Conservation (phyloP, 371 early-diverging fungal species). For the Haplosporangium sp. region DNA sequence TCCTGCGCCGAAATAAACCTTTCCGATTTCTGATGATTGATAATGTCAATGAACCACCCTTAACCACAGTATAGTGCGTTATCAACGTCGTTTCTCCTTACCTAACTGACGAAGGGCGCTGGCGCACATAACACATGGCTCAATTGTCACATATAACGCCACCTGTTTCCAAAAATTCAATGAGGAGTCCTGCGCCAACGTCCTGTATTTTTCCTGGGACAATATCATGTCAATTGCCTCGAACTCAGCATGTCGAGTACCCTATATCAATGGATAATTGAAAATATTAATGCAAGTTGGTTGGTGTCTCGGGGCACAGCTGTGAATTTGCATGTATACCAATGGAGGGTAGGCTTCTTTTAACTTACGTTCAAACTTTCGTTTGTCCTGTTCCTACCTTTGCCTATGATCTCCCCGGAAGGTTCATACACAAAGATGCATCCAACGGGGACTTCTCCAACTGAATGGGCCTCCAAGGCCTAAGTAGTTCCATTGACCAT, state of each 20-base stretch:
- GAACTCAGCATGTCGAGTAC: constrained; percentile 93
- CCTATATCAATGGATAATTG: constrained; percentile 59
- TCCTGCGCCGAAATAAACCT: constrained; percentile 89
- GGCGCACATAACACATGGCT: constrained; percentile 99
- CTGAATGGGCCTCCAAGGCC: constrained; percentile 89
- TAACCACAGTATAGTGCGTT: not conserved
- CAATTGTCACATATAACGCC: constrained; percentile 96
- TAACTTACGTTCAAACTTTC: constrained; percentile 83
- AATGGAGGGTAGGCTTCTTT: not conserved
- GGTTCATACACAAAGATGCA: constrained; percentile 90
- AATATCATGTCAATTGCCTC: constrained; percentile 88
- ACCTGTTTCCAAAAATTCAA: constrained; percentile 63
- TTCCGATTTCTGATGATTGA: constrained; percentile 62
- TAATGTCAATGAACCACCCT: too few relatives aligned
- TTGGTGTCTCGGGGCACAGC: not conserved
- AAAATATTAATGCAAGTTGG: not conserved
- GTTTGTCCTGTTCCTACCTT: constrained; percentile 89
- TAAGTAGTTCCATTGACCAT: constrained; percentile 14
- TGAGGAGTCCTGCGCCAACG: constrained; percentile 39
- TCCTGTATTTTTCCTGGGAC: constrained; percentile 59
- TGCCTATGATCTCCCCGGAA: constrained; percentile 68
- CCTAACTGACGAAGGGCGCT: constrained; percentile 86
- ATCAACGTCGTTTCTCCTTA: constrained; percentile 24
- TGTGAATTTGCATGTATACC: not conserved
- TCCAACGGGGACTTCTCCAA: constrained; percentile 98